Base-by-base conservation (phyloP, 2,329 filamentous ascomycete genomes). In the Trichoderma hamatum region DNA sequence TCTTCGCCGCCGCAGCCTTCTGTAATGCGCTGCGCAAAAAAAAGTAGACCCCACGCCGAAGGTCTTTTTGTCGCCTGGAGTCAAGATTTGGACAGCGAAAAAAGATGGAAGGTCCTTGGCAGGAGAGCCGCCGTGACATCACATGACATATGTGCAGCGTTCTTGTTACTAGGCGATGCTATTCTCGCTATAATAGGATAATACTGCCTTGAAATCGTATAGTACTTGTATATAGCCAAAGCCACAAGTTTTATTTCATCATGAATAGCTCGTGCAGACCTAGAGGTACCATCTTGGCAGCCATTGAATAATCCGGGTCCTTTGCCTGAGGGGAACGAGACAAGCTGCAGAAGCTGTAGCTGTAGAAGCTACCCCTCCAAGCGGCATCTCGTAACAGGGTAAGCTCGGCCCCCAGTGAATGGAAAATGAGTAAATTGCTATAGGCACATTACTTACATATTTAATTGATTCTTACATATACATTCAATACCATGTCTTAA, bases 301-400 rank as follows among this genome's bases (percentile, higher is more conserved):
- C 58, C 58, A 61, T 61, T 49, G 58, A 30, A 26, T 1, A 21
- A 21, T 63, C 34, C 46, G 2, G 32, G 60, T 61, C 49, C 46
- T 21, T 63, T 14, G 16, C 6, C 60, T 24, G 60, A 34, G 46
- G 60, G 43, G 46, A 51, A 63, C 30, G 16, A 28, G 11, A 34
- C 30, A 11, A 21, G 32, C 61, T 51, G 61, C n/a, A 30, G 21
- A 36, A 54, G 46, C 60, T 63, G 60, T 21, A 63, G 60, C 60
- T 64, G 61, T 28, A 39, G 63, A 66, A 66, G 63, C 63, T 66
- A 66, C 63, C 63, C 63, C 63, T 66, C 63, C 63, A 66, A 26
- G 16, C 28, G 3, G 51, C 51, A 32, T 56, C 54, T 19, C 32
- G 28, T 30, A 26, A 66, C 28, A 54, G 63, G 26, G 51, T 39